A percentile compares a stretch with the other conserved stretches of the same genome.
Conservation (phyloP, 768 basidiomycete species). For the Cystobasidium tubakii region DNA sequence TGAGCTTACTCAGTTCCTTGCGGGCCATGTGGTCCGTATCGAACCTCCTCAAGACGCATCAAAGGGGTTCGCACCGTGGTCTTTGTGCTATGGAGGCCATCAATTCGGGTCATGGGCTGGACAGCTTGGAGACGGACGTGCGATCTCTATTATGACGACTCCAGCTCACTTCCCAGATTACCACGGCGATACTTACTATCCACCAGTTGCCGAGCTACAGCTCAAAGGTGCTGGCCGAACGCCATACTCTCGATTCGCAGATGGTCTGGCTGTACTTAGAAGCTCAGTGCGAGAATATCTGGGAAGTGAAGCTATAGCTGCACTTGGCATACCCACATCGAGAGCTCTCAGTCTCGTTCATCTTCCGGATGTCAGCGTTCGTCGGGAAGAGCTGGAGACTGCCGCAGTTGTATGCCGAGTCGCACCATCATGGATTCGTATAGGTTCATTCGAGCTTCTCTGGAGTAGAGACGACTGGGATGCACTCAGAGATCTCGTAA, state of each 20-base stretch:
- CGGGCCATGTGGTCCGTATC: constrained; percentile 61
- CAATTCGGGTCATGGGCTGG: constrained; percentile 76
- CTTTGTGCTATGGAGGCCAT: constrained; percentile 82
- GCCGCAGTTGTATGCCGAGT: constrained; percentile 45
- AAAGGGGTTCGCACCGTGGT: constrained; percentile 66
- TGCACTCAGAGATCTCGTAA: constrained; percentile 64
- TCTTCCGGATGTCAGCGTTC: constrained; percentile 66
- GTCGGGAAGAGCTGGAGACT: constrained; percentile 64
- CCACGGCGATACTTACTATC: constrained; percentile 16
- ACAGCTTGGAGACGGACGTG: constrained; percentile 91
- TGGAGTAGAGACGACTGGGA: constrained; percentile 58
- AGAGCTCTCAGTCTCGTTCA: constrained; percentile 74
- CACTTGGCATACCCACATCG: constrained; percentile 79
- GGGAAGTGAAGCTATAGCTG: constrained; percentile 81
- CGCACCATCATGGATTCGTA: constrained; percentile 56
- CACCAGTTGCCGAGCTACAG: constrained; percentile 63
- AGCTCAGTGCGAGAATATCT: constrained; percentile 91
- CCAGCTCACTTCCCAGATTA: constrained; percentile 16
- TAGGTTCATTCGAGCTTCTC: constrained; percentile 57
- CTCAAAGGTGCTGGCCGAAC: constrained; percentile 92
- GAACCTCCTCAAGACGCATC: constrained; percentile 37
- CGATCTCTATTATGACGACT: constrained; percentile 67
- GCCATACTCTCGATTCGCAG: constrained; percentile 84
- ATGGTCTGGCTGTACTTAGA: constrained; percentile 90
- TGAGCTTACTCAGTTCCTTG: constrained; percentile 73